phyloP scores from a whole-genome alignment of 257 asterid genomes.

The Cruciata laevipes region DNA sequence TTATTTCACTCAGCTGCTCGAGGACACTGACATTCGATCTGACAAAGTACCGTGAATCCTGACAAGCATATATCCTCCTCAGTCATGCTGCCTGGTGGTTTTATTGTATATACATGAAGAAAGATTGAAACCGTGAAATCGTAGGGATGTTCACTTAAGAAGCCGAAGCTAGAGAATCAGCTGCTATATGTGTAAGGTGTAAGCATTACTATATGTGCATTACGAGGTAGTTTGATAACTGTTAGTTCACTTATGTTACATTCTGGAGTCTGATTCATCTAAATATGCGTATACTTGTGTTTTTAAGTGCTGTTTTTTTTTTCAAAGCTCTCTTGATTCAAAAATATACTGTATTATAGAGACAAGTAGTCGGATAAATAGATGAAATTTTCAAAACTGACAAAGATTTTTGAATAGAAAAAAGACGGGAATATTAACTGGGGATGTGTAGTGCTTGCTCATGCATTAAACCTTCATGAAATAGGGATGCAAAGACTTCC shows the following conservation, averaged over 20 bases:
- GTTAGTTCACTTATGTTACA: too few species aligned
- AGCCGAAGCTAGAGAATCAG: constrained; percentile 4
- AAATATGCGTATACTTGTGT: not conserved
- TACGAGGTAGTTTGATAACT: not conserved
- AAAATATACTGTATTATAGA: too few species aligned
- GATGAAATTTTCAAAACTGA: too few species aligned
- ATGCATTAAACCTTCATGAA: constrained; percentile 10
- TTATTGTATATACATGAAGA: not conserved
- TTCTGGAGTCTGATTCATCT: not conserved
- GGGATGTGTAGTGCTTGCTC: not conserved
- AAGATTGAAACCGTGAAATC: not conserved
- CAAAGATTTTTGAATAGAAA: not conserved
- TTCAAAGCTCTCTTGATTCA: not conserved
- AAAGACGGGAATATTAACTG: not conserved
- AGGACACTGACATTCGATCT: constrained; percentile 75
- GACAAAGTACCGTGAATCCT: constrained; percentile 67
- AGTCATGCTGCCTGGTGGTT: constrained; percentile 1
- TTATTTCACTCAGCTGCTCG: constrained; percentile 56
- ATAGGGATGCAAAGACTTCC: constrained; percentile 31
- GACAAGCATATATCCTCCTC: constrained; percentile 9
- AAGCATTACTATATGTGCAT: not conserved
- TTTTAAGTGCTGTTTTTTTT: not conserved
- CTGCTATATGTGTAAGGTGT: constrained; percentile 3
- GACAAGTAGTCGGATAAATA: too few species aligned
- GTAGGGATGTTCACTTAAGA: not conserved